These are phyloP conservation scores for Pseudohalonectria lignicola DNA, from an alignment of 2,329 filamentous ascomycete species.

Conservation along the genomic window DNA sequence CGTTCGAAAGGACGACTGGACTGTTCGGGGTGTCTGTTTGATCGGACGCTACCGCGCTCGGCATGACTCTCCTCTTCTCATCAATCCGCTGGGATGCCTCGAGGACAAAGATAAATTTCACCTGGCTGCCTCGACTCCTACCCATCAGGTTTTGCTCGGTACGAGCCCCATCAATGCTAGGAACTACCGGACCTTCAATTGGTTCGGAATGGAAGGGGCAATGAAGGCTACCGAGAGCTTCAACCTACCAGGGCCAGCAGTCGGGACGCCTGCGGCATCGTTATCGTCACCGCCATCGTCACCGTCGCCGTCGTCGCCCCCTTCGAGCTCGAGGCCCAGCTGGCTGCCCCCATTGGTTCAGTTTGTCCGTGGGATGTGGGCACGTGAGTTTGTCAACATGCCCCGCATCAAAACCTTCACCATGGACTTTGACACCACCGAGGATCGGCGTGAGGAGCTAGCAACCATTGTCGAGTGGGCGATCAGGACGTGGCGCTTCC, in stretches of 20 bases:
- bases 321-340: not conserved
- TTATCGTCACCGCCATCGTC: not conserved
- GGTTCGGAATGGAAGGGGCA: not conserved
- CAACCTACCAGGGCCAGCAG: not conserved
- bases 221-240: not conserved
- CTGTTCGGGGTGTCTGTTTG: too few species aligned
- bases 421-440: conserved; percentile 1
- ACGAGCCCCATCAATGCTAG: not conserved
- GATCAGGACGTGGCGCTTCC: not conserved
- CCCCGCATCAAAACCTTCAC: conserved; percentile 2
- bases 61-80: not conserved
- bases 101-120: too few species aligned
- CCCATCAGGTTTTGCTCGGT: too few species aligned
- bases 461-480: not conserved
- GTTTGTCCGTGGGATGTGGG: not conserved
- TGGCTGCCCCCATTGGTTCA: not conserved
- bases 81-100: not conserved
- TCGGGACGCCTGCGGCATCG: not conserved
- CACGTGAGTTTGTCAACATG: conserved; percentile 1
- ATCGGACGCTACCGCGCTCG: not conserved
- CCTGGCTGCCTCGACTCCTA: too few species aligned
- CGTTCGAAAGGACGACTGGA: not conserved
- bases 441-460: not conserved
- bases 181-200: not conserved
- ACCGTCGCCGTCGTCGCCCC: not conserved